These are phyloP conservation scores for Oryza brachyantha DNA, from an alignment of 176 grass and related monocot species.

Conservation along the genomic window DNA sequence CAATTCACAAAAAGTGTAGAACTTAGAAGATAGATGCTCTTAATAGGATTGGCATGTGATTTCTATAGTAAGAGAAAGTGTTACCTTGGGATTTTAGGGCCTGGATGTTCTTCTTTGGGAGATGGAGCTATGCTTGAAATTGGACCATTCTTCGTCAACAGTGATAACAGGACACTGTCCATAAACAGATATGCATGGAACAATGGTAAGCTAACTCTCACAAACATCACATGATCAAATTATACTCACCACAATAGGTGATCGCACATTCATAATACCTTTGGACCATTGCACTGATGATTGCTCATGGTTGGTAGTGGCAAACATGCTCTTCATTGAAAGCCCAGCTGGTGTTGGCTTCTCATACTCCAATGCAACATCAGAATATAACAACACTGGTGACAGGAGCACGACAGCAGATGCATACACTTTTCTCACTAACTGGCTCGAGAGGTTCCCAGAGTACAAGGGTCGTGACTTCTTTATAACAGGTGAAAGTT, in stretches of 20 bases:
- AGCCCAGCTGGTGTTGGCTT: conserved; percentile 62
- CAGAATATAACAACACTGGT: conserved; percentile 41
- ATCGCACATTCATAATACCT: neutral
- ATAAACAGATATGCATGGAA: conserved; percentile 59
- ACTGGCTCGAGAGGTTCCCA: conserved; percentile 61
- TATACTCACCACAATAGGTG: neutral
- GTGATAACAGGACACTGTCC: conserved; percentile 47
- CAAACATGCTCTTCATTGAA: conserved; percentile 64
- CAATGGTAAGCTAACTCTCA: conserved; percentile 26
- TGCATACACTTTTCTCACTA: conserved; percentile 55
- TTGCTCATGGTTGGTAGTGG: conserved; percentile 34
- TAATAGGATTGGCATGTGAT: neutral
- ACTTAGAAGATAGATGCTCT: neutral
- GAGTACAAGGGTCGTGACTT: conserved; percentile 43
- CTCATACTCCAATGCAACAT: conserved; percentile 50
- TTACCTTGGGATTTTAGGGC: conserved; percentile 41
- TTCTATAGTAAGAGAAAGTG: neutral
- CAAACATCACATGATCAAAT: neutral
- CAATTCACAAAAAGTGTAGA: neutral
- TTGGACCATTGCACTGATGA: conserved; percentile 16
- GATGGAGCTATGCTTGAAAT: conserved; percentile 59
- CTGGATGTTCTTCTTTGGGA: conserved; percentile 61
- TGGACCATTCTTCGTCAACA: conserved; percentile 54
- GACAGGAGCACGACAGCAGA: conserved; percentile 41
- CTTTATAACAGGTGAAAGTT: conserved; percentile 60